Evolutionary conservation across 78 protist species (phyloP).

Genomic region (Pelomyxa schiedti): DNA sequence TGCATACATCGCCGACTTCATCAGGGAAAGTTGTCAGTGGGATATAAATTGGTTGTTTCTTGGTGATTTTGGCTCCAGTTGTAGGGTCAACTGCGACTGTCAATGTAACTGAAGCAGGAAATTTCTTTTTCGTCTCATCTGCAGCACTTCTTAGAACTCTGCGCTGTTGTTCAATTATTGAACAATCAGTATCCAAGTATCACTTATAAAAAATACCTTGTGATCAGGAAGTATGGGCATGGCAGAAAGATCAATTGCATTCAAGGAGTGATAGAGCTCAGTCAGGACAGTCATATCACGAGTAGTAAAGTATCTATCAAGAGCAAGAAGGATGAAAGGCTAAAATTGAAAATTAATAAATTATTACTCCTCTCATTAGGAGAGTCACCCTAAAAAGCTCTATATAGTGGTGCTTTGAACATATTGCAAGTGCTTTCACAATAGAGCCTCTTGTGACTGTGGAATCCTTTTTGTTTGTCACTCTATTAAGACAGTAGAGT

Average conservation of each 20-base stretch:
- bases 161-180: no score
- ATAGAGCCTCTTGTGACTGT: slow-evolving; percentile 43
- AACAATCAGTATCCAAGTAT: no score
- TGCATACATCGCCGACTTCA: slow-evolving; percentile 54
- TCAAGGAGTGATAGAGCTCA: slow-evolving; percentile 56
- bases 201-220: no score
- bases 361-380: not conserved
- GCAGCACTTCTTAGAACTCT: not conserved
- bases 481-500: slow-evolving; percentile 55
- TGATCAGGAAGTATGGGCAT: slow-evolving; percentile 33
- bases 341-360: not conserved
- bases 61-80: slow-evolving; percentile 32
- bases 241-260: slow-evolving; percentile 49
- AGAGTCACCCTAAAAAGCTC: slow-evolving; percentile 50
- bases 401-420: slow-evolving; percentile 39
- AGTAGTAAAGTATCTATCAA: slow-evolving; percentile 33
- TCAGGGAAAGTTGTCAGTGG: slow-evolving; percentile 51
- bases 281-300: slow-evolving; percentile 22
- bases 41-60: slow-evolving; percentile 42
- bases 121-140: not conserved
- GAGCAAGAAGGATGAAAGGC: slow-evolving; percentile 56
- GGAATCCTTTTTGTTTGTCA: slow-evolving; percentile 50
- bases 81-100: no score
- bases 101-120: no score
- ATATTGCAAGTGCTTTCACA: slow-evolving; percentile 69